Conservation (phyloP, 1,284 basidiomycete species). For the Sparassis latifolia region DNA sequence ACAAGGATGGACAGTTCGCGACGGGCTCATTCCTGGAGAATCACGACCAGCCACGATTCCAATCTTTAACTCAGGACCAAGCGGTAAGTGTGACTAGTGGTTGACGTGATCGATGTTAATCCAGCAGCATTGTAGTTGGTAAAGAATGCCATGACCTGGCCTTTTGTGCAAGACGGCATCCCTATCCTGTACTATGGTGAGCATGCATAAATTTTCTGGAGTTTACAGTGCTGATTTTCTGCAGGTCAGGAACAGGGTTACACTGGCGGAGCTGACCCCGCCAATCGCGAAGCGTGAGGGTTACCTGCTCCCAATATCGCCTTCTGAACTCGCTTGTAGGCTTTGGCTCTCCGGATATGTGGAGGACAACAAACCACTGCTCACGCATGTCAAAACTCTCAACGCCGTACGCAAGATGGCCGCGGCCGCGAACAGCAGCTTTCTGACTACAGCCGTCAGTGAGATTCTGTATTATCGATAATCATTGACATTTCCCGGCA, state of each 20-base stretch:
- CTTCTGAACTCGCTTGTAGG: slow-evolving; percentile 24
- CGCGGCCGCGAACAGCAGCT: slow-evolving; percentile 37
- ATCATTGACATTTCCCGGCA: slow-evolving; percentile 17
- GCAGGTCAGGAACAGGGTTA: slow-evolving; percentile 27
- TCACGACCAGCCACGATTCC: slow-evolving; percentile 75
- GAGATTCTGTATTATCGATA: not conserved
- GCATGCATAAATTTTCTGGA: not conserved
- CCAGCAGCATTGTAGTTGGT: slow-evolving; percentile 13
- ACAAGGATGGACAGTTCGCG: slow-evolving; percentile 31
- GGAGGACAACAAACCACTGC: slow-evolving; percentile 39
- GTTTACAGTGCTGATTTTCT: slow-evolving; percentile 14
- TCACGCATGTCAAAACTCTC: slow-evolving; percentile 45
- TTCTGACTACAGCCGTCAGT: slow-evolving; percentile 46
- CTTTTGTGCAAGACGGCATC: slow-evolving; percentile 48
- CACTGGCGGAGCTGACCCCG: slow-evolving; percentile 31
- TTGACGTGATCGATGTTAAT: not conserved
- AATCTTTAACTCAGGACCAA: slow-evolving; percentile 52
- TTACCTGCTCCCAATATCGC: not conserved
- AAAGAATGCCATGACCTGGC: slow-evolving; percentile 30
- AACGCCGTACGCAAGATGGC: slow-evolving; percentile 60
- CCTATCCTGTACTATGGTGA: slow-evolving; percentile 75
- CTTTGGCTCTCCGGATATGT: slow-evolving; percentile 54
- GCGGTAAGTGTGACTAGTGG: slow-evolving; percentile 35
- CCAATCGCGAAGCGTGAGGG: slow-evolving; percentile 57
- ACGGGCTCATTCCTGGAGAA: slow-evolving; percentile 80